Evolutionary conservation across 1,139 yeast genomes (phyloP).

Genomic region (Meyerozyma smithsonii): DNA sequence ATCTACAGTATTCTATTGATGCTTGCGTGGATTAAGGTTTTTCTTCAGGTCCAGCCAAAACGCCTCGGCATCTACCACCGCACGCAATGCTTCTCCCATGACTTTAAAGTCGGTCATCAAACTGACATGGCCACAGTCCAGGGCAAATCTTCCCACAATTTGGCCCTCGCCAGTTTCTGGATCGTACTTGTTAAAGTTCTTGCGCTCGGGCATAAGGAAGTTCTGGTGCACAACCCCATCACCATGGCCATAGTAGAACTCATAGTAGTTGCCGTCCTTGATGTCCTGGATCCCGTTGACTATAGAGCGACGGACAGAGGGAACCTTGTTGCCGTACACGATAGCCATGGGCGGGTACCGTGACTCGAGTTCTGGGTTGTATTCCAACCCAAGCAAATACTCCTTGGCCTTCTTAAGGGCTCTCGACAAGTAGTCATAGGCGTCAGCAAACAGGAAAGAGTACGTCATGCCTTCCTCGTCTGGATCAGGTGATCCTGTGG

Average conservation of each 20-base stretch:
- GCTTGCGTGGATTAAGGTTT: background rate
- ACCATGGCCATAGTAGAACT: slow-evolving; percentile 82
- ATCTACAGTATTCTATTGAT: background rate
- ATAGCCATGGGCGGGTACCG: slow-evolving; percentile 79
- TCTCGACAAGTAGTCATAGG: slow-evolving; percentile 58
- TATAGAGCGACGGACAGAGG: slow-evolving; percentile 76
- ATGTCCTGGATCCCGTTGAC: slow-evolving; percentile 62
- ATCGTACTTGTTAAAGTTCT: slow-evolving; percentile 51
- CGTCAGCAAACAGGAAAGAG: slow-evolving; percentile 49
- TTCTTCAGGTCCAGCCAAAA: slow-evolving; percentile 22
- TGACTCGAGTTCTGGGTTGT: slow-evolving; percentile 37
- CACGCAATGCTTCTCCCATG: slow-evolving; percentile 65
- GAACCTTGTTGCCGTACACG: slow-evolving; percentile 75
- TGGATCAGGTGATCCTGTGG: background rate
- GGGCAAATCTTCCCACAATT: slow-evolving; percentile 63
- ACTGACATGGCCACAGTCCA: slow-evolving; percentile 73
- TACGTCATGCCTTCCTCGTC: slow-evolving; percentile 8
- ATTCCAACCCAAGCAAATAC: slow-evolving; percentile 55
- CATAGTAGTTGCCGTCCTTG: slow-evolving; percentile 64
- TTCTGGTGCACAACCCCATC: slow-evolving; percentile 88
- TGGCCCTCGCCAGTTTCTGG: slow-evolving; percentile 33
- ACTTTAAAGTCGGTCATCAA: slow-evolving; percentile 69
- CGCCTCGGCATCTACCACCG: slow-evolving; percentile 53
- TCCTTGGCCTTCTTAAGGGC: slow-evolving; percentile 58
- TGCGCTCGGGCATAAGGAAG: slow-evolving; percentile 73